Conservation (phyloP, 768 basidiomycete species). For the Wakefieldia striispora region DNA sequence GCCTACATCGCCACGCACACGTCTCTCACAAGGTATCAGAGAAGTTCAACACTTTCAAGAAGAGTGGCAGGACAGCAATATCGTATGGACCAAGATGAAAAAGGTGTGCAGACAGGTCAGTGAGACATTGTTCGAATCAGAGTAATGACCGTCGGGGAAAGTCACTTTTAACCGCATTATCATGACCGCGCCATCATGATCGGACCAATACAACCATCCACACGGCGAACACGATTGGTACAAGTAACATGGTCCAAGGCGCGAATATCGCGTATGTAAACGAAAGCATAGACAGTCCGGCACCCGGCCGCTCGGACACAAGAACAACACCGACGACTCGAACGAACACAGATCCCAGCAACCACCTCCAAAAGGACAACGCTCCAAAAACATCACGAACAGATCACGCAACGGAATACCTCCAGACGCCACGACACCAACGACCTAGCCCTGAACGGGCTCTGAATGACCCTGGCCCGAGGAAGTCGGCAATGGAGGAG, state of each 20-base stretch:
- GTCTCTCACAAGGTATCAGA: too few species aligned
- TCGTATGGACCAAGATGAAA: not conserved
- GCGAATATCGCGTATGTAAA: not conserved
- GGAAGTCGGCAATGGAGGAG: slow-evolving; percentile 26
- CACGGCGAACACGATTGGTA: too few species aligned
- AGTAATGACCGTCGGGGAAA: too few species aligned
- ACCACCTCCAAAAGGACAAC: not conserved
- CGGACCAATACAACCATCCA: too few species aligned
- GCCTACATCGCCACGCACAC: too few species aligned
- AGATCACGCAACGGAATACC: not conserved
- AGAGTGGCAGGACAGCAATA: not conserved
- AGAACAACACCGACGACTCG: not conserved
- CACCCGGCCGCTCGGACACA: not conserved
- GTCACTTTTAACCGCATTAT: too few species aligned
- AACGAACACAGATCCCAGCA: slow-evolving; percentile 1
- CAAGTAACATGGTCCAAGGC: too few species aligned
- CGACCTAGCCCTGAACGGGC: slow-evolving; percentile 2
- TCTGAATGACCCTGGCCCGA: not conserved
- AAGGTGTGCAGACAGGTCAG: too few species aligned
- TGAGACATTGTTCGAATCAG: too few species aligned
- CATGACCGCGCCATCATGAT: too few species aligned
- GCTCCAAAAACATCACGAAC: not conserved
- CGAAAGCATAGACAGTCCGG: not conserved
- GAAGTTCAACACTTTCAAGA: too few species aligned
- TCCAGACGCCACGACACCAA: not conserved